A percentile compares a stretch with the other conserved stretches of the same genome.
Conservation (phyloP, 1,284 basidiomycete genomes). For the Puccinia coronata region DNA sequence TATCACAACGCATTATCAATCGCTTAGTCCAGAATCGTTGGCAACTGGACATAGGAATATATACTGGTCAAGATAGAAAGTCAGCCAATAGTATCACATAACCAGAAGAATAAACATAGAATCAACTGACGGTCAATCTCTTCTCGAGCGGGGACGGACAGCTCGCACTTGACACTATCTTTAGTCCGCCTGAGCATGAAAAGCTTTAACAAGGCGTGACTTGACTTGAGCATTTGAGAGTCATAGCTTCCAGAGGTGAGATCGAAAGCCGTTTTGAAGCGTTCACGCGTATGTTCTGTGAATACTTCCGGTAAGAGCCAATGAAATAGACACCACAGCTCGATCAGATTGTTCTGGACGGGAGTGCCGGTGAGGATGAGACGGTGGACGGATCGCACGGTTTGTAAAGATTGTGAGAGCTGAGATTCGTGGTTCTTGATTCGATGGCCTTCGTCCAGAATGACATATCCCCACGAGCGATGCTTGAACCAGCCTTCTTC, state of each 20-base stretch:
- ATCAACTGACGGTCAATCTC: conserved; percentile 64
- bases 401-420: conserved; percentile 62
- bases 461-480: conserved; percentile 65
- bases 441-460: conserved; percentile 68
- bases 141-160: conserved; percentile 65
- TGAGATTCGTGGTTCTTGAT: conserved; percentile 66
- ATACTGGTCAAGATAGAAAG: conserved; percentile 43
- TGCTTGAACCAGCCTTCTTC: conserved; percentile 66
- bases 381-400: conserved; percentile 64
- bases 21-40: conserved; percentile 69
- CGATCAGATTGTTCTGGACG: conserved; percentile 68
- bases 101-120: conserved; percentile 56
- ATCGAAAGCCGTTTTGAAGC: conserved; percentile 65
- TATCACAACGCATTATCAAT: conserved; percentile 63
- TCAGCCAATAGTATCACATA: not conserved
- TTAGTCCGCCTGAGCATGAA: conserved; percentile 69
- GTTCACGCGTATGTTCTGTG: conserved; percentile 62
- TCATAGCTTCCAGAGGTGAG: conserved; percentile 64
- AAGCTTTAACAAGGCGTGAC: conserved; percentile 63
- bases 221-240: conserved; percentile 63
- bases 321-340: conserved; percentile 59
- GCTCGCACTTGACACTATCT: conserved; percentile 61
- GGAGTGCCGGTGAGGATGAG: conserved; percentile 68
- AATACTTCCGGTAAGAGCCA: conserved; percentile 65
- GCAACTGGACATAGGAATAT: conserved; percentile 63